Conservation (phyloP, 345 rosid genomes). For the Mangifera indica region DNA sequence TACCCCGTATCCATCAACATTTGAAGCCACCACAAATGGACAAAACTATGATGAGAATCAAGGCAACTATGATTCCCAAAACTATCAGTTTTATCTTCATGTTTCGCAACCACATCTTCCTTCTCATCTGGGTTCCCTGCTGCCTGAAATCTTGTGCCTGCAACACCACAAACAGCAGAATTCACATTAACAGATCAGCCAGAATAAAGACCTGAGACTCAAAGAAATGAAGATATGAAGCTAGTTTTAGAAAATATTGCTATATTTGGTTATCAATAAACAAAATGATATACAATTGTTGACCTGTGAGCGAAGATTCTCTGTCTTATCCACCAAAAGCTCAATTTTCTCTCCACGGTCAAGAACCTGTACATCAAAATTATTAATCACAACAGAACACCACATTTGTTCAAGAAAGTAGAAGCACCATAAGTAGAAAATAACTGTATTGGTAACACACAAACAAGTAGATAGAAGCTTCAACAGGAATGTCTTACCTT, state of each 20-base stretch:
- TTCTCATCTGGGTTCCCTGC: constrained; percentile 62
- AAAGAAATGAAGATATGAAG: background rate
- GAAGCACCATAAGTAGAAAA: background rate
- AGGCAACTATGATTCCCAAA: constrained; percentile 49
- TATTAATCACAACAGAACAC: background rate
- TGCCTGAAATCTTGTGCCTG: constrained; percentile 82
- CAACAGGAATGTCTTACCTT: constrained; percentile 41
- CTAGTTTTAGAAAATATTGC: background rate
- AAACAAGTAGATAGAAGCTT: constrained; percentile 5
- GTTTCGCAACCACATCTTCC: constrained; percentile 77
- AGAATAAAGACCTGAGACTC: background rate
- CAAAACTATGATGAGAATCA: constrained; percentile 60
- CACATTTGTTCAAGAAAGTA: background rate
- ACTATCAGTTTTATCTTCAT: constrained; percentile 72
- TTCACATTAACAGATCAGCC: background rate
- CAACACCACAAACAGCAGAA: background rate
- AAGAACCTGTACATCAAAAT: constrained; percentile 46
- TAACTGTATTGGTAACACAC: background rate
- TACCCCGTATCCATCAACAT: constrained; percentile 25
- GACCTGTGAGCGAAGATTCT: constrained; percentile 77
- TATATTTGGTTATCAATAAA: background rate
- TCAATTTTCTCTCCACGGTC: constrained; percentile 86
- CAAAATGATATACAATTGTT: constrained; percentile 4
- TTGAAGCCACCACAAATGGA: constrained; percentile 42
- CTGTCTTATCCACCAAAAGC: constrained; percentile 74